A percentile compares a stretch with the other conserved stretches of the same genome.
Evolutionary conservation across 345 rosid genomes (phyloP).

Genomic region (Arabidopsis arenosa): DNA sequence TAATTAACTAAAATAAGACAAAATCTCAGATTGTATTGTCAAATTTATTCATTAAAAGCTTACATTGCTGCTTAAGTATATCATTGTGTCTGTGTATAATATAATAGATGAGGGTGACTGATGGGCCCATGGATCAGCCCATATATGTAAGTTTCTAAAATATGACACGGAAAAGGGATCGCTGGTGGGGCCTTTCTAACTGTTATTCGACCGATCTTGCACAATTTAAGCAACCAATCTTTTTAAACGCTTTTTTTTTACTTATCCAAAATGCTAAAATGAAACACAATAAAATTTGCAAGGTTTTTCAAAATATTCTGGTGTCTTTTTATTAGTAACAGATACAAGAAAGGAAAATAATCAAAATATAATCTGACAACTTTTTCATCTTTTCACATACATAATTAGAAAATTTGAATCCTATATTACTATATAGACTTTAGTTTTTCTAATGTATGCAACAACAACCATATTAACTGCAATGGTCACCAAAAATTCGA

Average conservation of each 20-base stretch:
- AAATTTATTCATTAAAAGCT: background rate
- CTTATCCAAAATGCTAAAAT: slow-evolving; percentile 7
- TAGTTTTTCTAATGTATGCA: too few relatives aligned
- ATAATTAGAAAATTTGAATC: too few relatives aligned
- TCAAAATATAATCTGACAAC: background rate
- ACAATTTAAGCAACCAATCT: background rate
- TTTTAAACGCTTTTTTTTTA: background rate
- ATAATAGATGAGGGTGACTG: slow-evolving; percentile 5
- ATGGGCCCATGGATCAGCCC: slow-evolving; percentile 29
- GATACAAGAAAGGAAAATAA: background rate
- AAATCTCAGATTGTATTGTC: background rate
- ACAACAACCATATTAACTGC: background rate
- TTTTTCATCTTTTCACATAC: too few relatives aligned
- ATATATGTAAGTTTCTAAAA: background rate
- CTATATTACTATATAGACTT: too few relatives aligned
- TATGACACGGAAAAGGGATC: slow-evolving; percentile 15
- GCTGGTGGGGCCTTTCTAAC: background rate
- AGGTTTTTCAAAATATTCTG: background rate
- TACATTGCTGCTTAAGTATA: too few relatives aligned
- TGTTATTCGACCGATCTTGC: slow-evolving; percentile 27
- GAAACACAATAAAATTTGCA: background rate
- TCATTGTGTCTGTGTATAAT: background rate
- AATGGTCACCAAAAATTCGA: background rate
- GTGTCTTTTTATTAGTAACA: background rate
- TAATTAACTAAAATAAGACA: background rate